These are phyloP conservation scores for Colletotrichum trifolii DNA, from an alignment of 2,329 filamentous ascomycete genomes.

Conservation along the genomic window DNA sequence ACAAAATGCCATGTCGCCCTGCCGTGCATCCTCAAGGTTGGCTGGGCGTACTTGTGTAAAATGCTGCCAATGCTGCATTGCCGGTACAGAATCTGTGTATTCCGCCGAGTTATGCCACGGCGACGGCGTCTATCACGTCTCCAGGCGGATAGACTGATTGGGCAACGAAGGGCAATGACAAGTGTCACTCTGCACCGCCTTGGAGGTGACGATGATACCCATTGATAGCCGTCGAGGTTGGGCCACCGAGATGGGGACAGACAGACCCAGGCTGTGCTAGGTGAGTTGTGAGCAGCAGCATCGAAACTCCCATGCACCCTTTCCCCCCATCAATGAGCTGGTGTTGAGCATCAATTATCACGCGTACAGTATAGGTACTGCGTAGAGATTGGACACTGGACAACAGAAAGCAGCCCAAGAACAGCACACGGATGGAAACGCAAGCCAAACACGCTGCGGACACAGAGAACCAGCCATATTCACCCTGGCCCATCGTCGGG, in stretches of 20 bases:
- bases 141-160: too few species aligned
- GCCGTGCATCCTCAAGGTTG: neutral
- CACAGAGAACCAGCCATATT: neutral
- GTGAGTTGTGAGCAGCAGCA: constrained; percentile 10
- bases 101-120: too few species aligned
- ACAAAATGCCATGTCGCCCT: neutral
- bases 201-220: too few species aligned
- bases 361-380: too few species aligned
- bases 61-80: too few species aligned
- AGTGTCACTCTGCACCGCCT: too few species aligned
- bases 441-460: neutral
- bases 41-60: neutral
- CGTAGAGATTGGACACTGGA: too few species aligned
- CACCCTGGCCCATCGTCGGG: neutral
- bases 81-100: too few species aligned
- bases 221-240: too few species aligned
- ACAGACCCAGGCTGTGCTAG: constrained; percentile 10
- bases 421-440: neutral
- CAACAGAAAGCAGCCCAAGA: neutral
- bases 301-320: neutral
- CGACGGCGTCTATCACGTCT: neutral
- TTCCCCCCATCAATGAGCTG: neutral
- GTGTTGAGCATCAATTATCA: neutral
- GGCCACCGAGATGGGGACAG: neutral
- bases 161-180: too few species aligned